These are phyloP conservation scores for Boletus edulis DNA, from an alignment of 768 basidiomycete genomes.

Conservation along the genomic window DNA sequence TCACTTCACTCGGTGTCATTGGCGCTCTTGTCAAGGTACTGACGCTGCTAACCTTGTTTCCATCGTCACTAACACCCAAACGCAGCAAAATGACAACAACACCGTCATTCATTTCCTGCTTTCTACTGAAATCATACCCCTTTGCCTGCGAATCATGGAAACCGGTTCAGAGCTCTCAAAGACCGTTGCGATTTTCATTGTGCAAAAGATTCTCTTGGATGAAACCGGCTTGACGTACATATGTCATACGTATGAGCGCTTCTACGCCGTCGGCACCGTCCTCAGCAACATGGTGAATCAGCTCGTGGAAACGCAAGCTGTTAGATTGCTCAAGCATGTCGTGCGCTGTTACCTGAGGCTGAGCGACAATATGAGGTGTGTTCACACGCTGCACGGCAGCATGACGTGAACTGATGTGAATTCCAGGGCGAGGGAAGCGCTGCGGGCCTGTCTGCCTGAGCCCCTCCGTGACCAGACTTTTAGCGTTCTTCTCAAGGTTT, in stretches of 20 bases:
- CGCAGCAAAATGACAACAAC: slow-evolving; percentile 97
- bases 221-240: slow-evolving; percentile 98
- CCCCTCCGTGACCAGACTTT: slow-evolving; percentile 95
- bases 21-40: slow-evolving; percentile 95
- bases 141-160: slow-evolving; percentile 99
- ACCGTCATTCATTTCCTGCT: slow-evolving; percentile 99
- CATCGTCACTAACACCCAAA: slow-evolving; percentile 10
- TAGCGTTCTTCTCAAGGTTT: slow-evolving; percentile 82
- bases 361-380: slow-evolving; percentile 92
- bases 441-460: slow-evolving; percentile 94
- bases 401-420: slow-evolving; percentile 11
- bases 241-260: slow-evolving; percentile 99
- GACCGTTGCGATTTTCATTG: slow-evolving; percentile 99
- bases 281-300: slow-evolving; percentile 99
- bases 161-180: slow-evolving; percentile 98
- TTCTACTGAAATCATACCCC: slow-evolving; percentile 98
- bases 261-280: slow-evolving; percentile 98
- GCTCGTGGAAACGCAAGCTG: slow-evolving; percentile 96
- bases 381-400: slow-evolving; percentile 12
- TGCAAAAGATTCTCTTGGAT: slow-evolving; percentile 96
- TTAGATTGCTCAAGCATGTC: slow-evolving; percentile 94
- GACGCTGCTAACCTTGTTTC: slow-evolving; percentile 5
- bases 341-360: slow-evolving; percentile 95
- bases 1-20: slow-evolving; percentile 98
- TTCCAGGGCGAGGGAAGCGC: slow-evolving; percentile 86